Evolutionary conservation across 352 stramenopile species (phyloP).

Genomic region (Thalassiosira mediterranea): DNA sequence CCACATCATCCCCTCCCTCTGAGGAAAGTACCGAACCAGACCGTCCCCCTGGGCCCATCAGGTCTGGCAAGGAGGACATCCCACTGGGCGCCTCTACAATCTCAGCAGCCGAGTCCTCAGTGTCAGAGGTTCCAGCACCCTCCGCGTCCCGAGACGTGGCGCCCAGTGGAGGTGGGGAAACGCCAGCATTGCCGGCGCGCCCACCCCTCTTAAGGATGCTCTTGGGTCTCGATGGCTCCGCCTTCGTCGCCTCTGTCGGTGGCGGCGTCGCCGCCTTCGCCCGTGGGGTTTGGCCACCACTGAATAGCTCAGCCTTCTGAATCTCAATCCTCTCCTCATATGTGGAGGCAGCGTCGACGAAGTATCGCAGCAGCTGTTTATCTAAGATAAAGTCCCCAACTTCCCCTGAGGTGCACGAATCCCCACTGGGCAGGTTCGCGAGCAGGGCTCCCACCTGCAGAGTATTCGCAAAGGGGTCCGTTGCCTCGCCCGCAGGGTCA

Average conservation of each 20-base stretch:
- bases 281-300: constrained; percentile 2
- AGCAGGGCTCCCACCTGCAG: constrained; percentile 67
- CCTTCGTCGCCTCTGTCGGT: neutral
- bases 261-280: constrained; percentile 33
- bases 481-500: constrained; percentile 7
- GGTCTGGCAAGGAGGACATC: too few relatives aligned
- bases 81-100: too few relatives aligned
- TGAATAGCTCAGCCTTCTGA: constrained; percentile 63
- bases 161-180: too few relatives aligned
- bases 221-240: neutral
- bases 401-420: neutral
- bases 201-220: too few relatives aligned
- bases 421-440: constrained; percentile 27
- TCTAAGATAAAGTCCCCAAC: constrained; percentile 51
- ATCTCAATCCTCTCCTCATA: constrained; percentile 82
- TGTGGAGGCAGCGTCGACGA: constrained; percentile 68
- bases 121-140: too few relatives aligned
- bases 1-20: neutral
- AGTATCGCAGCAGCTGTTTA: constrained; percentile 61
- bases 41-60: too few relatives aligned
- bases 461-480: constrained; percentile 8
- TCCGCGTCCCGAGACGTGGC: too few relatives aligned
- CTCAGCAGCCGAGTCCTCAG: too few relatives aligned
- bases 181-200: too few relatives aligned
- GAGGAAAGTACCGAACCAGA: too few relatives aligned